These are phyloP conservation scores for Termitomyces sp. DNA, from an alignment of 768 basidiomycete genomes.

Conservation along the genomic window DNA sequence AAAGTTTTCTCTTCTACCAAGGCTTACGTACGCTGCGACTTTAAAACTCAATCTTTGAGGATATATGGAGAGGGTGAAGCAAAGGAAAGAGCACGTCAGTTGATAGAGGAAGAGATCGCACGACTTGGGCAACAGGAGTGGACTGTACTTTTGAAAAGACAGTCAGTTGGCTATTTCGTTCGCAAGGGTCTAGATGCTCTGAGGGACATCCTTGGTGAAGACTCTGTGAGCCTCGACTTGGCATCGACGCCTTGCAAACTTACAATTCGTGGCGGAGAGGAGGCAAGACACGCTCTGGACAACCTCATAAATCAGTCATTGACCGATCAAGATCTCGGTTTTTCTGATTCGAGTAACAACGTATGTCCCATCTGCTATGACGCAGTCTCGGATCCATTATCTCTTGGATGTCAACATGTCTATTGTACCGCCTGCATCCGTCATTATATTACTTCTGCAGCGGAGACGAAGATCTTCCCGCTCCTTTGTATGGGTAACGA, in stretches of 20 bases:
- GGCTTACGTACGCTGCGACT: constrained; percentile 40
- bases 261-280: constrained; percentile 50
- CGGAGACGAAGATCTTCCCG: constrained; percentile 45
- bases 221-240: constrained; percentile 42
- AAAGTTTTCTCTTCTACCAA: constrained; percentile 28
- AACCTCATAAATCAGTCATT: constrained; percentile 38
- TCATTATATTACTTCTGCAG: constrained; percentile 39
- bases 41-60: constrained; percentile 37
- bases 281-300: constrained; percentile 41
- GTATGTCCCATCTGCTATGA: constrained; percentile 54
- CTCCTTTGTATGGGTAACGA: constrained; percentile 59
- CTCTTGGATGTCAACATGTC: constrained; percentile 40
- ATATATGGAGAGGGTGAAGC: constrained; percentile 36
- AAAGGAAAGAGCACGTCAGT: constrained; percentile 34
- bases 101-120: constrained; percentile 42
- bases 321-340: constrained; percentile 9
- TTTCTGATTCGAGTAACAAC: constrained; percentile 6
- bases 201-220: constrained; percentile 48
- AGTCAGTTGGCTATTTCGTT: constrained; percentile 44
- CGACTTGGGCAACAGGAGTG: constrained; percentile 39
- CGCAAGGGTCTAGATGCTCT: constrained; percentile 42
- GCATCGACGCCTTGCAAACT: constrained; percentile 30
- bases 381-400: constrained; percentile 31
- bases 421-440: constrained; percentile 45
- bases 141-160: constrained; percentile 28